Evolutionary conservation across 106 monocot genomes (phyloP), one percentile per base, ranked within the genome.

Genomic region (Dioscorea zingiberensis): DNA sequence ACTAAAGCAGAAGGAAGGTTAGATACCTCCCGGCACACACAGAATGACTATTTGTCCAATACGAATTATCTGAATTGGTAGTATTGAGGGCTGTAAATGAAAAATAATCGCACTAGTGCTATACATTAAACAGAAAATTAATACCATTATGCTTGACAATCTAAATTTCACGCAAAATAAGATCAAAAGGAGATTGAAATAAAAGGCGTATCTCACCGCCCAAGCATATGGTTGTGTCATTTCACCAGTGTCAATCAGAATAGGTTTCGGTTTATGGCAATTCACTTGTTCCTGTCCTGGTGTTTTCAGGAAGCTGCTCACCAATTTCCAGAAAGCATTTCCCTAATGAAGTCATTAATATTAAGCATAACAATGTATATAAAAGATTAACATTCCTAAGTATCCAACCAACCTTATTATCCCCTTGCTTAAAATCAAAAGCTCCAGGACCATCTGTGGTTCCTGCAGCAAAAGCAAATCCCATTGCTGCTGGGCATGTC

Each of bases 381-480:
- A 9, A 28, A 28, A 62, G 3, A 62, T 56, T 54, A 27, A 30
- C 47, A 38, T 21, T 55, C 29, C 3, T 13, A 0, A 32, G 16
- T 17, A 1, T 46, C 25, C 3, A 18, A 64, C 15, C 27, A 69
- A 91, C 94, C 84, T 76, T 67, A 54, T 76, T 75, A 73, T 94
- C 94, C 32, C 94, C 90, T 77, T 94, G 94, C 72, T 64, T 82
- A 54, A 94, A 94, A 72, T 91, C 90, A 78, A 91, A 94, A 64
- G 90, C 90, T 69, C 94, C 94, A 69, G 94, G 94, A 44, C 94
- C 94, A 75, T 94, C 94, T 13, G 94, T 91, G 46, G 90, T 87
- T 64, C 94, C 94, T 57, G 94, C 94, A 73, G 94, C 94, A 84
- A 94, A 87, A 54, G 82, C 84, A 76, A 91, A 91, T 4, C 94